A percentile compares a stretch with the other conserved stretches of the same genome.
phyloP scores from a whole-genome alignment of 176 grass and related monocot species.

The Cymbopogon citratus region DNA sequence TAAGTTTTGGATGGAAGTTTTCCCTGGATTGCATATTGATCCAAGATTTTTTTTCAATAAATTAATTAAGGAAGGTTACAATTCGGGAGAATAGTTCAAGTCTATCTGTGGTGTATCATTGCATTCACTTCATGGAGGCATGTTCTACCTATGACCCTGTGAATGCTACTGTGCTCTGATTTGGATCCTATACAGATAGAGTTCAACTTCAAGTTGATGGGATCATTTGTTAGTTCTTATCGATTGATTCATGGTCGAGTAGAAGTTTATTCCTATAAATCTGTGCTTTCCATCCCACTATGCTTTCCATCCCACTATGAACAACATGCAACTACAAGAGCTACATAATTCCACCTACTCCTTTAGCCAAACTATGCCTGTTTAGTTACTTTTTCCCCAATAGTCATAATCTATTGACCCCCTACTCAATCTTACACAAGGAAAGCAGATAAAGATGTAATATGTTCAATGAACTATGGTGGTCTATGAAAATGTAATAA shows the following conservation, averaged over 20 bases:
- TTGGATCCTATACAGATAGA: not conserved
- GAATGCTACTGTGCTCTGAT: not conserved
- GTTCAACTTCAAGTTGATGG: not conserved
- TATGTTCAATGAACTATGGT: not conserved
- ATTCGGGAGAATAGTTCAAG: not conserved
- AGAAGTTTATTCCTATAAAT: not conserved
- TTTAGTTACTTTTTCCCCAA: not conserved
- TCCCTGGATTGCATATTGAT: not conserved
- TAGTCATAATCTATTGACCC: not conserved
- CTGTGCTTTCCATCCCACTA: not conserved
- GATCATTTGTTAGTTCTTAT: not conserved
- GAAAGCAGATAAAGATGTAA: not conserved
- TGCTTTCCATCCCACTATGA: not conserved
- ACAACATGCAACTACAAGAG: not conserved
- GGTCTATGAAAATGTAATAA: not conserved
- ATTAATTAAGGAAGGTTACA: not conserved
- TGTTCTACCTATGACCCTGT: not conserved
- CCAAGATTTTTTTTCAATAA: not conserved
- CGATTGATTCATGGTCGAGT: slow-evolving; percentile 9
- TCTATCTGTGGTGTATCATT: not conserved
- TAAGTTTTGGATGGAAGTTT: not conserved
- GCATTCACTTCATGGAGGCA: not conserved
- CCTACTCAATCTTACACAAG: not conserved
- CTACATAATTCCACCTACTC: not conserved
- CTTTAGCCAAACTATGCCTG: not conserved